A percentile compares a stretch with the other conserved stretches of the same genome.
These are phyloP conservation scores for Endocarpon pusillum DNA, from an alignment of 495 filamentous ascomycete genomes.

Conservation along the genomic window DNA sequence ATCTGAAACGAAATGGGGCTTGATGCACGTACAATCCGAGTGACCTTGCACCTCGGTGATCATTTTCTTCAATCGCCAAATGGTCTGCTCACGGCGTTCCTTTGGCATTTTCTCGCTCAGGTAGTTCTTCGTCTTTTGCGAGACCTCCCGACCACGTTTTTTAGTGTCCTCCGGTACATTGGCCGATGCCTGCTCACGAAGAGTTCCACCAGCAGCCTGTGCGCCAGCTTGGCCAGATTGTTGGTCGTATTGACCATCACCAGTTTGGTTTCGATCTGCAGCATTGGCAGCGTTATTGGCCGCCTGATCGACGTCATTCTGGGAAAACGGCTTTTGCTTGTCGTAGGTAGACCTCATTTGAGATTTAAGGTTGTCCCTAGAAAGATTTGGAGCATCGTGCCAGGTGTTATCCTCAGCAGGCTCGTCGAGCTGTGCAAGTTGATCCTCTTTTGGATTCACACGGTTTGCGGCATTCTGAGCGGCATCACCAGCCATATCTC, in stretches of 20 bases:
- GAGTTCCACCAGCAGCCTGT: slow-evolving; percentile 27
- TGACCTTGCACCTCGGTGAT: slow-evolving; percentile 88
- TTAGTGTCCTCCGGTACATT: slow-evolving; percentile 47
- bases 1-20: neutral
- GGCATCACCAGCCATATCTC: slow-evolving; percentile 82
- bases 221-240: slow-evolving; percentile 26
- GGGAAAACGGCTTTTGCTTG: slow-evolving; percentile 40
- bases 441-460: slow-evolving; percentile 64
- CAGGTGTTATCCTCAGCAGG: slow-evolving; percentile 82
- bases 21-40: slow-evolving; percentile 50
- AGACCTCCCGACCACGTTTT: slow-evolving; percentile 35
- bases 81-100: slow-evolving; percentile 83
- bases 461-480: slow-evolving; percentile 64
- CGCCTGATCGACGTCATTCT: slow-evolving; percentile 34
- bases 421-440: slow-evolving; percentile 57
- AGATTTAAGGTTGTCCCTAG: slow-evolving; percentile 48
- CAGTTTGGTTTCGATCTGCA: slow-evolving; percentile 30
- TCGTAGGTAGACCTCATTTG: slow-evolving; percentile 44
- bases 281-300: slow-evolving; percentile 36
- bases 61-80: slow-evolving; percentile 97
- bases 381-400: slow-evolving; percentile 76
- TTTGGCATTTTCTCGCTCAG: slow-evolving; percentile 69
- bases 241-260: slow-evolving; percentile 35
- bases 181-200: slow-evolving; percentile 30
- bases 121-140: slow-evolving; percentile 45